Evolutionary conservation across 1,139 yeast genomes (phyloP).

Genomic region (Eremothecium sinecaudum): DNA sequence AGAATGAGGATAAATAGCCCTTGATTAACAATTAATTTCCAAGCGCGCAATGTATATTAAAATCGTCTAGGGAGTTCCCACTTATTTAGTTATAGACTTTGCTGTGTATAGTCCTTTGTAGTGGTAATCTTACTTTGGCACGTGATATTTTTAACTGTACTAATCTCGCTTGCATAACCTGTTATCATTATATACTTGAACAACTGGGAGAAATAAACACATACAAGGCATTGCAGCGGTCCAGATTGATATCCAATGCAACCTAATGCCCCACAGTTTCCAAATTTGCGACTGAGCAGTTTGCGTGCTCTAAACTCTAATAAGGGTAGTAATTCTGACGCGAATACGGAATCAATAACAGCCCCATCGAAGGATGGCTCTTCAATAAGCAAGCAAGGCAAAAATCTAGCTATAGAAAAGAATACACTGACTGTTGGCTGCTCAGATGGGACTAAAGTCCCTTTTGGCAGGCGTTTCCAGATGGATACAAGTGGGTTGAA

Average conservation of each 20-base stretch:
- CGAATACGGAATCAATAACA: not conserved
- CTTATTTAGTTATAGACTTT: too few relatives aligned
- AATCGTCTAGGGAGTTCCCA: too few relatives aligned
- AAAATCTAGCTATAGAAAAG: conserved; percentile 10
- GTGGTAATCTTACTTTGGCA: too few relatives aligned
- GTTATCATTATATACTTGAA: too few relatives aligned
- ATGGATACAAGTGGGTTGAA: conserved; percentile 8
- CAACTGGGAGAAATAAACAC: too few relatives aligned
- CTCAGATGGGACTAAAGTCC: conserved; percentile 1
- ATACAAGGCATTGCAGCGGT: too few relatives aligned
- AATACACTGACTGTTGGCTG: conserved; percentile 12
- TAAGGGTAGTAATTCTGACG: not conserved
- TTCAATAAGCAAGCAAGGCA: not conserved
- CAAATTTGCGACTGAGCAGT: conserved; percentile 6
- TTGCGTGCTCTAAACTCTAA: not conserved
- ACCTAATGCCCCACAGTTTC: conserved; percentile 6
- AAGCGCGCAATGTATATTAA: too few relatives aligned
- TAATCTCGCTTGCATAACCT: too few relatives aligned
- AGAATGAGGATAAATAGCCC: conserved; percentile 2
- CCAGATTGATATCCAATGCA: too few relatives aligned
- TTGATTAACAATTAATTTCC: too few relatives aligned
- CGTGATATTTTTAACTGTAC: too few relatives aligned
- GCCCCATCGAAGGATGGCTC: not conserved
- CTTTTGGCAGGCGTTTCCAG: conserved; percentile 7
- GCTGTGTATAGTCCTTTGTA: too few relatives aligned